These are phyloP conservation scores for Sphagnum contortum DNA, from an alignment of 225 moss, liverwort and hornwort species.

Conservation along the genomic window DNA sequence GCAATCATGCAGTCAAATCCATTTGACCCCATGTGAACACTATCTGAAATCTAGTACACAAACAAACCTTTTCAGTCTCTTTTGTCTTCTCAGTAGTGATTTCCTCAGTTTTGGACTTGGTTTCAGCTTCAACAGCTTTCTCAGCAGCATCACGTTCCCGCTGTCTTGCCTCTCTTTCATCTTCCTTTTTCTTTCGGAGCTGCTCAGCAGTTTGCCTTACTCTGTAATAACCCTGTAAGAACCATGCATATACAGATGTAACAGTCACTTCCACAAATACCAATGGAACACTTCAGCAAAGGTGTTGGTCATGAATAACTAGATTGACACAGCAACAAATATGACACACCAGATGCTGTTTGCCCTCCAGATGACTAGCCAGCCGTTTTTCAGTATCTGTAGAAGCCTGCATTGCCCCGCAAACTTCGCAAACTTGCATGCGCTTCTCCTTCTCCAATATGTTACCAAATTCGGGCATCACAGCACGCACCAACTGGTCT, in stretches of 20 bases:
- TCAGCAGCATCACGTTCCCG: conserved; percentile 61
- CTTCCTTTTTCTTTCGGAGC: conserved; percentile 84
- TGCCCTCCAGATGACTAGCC: conserved; percentile 93
- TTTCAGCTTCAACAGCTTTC: conserved; percentile 36
- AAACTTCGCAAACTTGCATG: conserved; percentile 98
- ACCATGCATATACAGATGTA: too few relatives aligned
- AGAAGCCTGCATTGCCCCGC: conserved; percentile 98
- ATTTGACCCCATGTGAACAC: too few relatives aligned
- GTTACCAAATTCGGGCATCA: conserved; percentile 93
- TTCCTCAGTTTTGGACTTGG: conserved; percentile 47
- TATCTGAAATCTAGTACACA: background rate
- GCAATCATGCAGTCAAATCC: too few relatives aligned
- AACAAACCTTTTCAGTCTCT: conserved; percentile 63
- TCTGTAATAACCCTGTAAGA: conserved; percentile 75
- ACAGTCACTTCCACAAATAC: too few relatives aligned
- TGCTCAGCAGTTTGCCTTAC: conserved; percentile 81
- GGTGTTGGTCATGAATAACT: too few relatives aligned
- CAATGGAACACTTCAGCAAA: too few relatives aligned
- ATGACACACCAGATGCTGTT: conserved; percentile 72
- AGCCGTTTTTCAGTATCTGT: conserved; percentile 94
- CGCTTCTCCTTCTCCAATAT: conserved; percentile 95
- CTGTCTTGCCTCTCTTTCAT: conserved; percentile 63
- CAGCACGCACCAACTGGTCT: conserved; percentile 80
- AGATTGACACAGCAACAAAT: too few relatives aligned
- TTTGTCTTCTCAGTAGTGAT: conserved; percentile 32